Base-by-base conservation (phyloP, 139 green algal species). In the Chlorella sp. region DNA sequence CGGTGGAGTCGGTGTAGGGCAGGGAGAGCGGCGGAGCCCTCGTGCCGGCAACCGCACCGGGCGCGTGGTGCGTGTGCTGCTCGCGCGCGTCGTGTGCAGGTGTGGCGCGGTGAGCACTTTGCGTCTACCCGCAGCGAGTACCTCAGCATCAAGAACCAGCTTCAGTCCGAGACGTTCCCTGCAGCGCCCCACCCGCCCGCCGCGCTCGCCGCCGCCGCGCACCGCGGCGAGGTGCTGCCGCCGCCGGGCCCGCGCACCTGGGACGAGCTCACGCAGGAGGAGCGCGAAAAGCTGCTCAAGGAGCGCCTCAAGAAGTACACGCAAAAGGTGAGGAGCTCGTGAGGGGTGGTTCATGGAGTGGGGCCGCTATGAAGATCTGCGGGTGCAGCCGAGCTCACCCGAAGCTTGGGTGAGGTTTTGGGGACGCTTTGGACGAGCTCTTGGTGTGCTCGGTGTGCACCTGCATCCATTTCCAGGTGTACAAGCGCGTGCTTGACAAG, bases 401-500 rank as follows among this genome's bases (percentile, higher is more conserved):
- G n/a, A n/a, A n/a, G 42, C 42, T 55, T 10, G 42, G 42, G 42
- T 55, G 42, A 55, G 42, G 42, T 17, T 55, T 55, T 10, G 42
- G 42, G 42, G 10, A 55, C 10, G 42, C 17, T n/a, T n/a, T n/a
- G n/a, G n/a, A n/a, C n/a, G n/a, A n/a, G n/a, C n/a, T n/a, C n/a
- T n/a, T n/a, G n/a, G n/a, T n/a, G n/a, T n/a, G n/a, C n/a, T n/a
- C n/a, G n/a, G n/a, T n/a, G 26, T 55, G 42, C 42, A 10, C 10
- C 17, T 55, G 42, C 42, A 55, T 55, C 10, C 42, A 10, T 17
- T 64, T n/a, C 20, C 82, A 93, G 86, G 89, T 97, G 74, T 99
- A 99, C 90, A 96, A 96, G 85, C 83, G 89, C 5, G 92, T 98
- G 76, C 82, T 97, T 70, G 87, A 98, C 82, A 99, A 99, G 87